These are phyloP conservation scores for Metarhizium album DNA, from an alignment of 2,329 filamentous ascomycete species.

Conservation along the genomic window DNA sequence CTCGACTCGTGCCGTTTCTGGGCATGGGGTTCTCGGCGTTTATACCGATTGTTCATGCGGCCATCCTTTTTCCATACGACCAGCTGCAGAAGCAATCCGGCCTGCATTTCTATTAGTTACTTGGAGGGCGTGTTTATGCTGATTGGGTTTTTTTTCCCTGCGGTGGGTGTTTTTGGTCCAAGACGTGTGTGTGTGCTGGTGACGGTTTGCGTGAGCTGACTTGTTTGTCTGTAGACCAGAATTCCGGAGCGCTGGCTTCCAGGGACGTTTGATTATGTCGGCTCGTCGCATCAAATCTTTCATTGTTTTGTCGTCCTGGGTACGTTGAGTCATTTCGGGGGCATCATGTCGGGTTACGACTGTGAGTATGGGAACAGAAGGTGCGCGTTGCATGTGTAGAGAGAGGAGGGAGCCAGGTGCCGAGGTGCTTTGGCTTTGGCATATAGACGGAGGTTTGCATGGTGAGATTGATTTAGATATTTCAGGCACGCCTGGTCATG, in stretches of 20 bases:
- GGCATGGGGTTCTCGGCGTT: too few relatives aligned
- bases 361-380: slow-evolving; percentile 10
- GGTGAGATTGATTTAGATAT: neutral
- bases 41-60: too few relatives aligned
- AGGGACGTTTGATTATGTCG: slow-evolving; percentile 32
- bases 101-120: too few relatives aligned
- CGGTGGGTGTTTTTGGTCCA: too few relatives aligned
- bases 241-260: slow-evolving; percentile 32
- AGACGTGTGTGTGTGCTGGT: too few relatives aligned
- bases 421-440: neutral
- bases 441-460: neutral
- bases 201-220: neutral
- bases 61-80: too few relatives aligned
- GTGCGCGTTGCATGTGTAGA: neutral
- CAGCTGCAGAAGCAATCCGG: too few relatives aligned
- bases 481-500: neutral
- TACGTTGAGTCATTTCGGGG: slow-evolving; percentile 8
- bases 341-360: slow-evolving; percentile 9
- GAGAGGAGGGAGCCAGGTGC: neutral
- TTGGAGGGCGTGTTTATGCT: too few relatives aligned
- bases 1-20: too few relatives aligned
- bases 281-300: slow-evolving; percentile 36
- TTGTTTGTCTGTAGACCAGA: slow-evolving; percentile 19
- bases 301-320: slow-evolving; percentile 33
- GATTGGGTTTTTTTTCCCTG: too few relatives aligned